Base-by-base conservation (phyloP, 495 filamentous ascomycete genomes). In the Podospora australis region DNA sequence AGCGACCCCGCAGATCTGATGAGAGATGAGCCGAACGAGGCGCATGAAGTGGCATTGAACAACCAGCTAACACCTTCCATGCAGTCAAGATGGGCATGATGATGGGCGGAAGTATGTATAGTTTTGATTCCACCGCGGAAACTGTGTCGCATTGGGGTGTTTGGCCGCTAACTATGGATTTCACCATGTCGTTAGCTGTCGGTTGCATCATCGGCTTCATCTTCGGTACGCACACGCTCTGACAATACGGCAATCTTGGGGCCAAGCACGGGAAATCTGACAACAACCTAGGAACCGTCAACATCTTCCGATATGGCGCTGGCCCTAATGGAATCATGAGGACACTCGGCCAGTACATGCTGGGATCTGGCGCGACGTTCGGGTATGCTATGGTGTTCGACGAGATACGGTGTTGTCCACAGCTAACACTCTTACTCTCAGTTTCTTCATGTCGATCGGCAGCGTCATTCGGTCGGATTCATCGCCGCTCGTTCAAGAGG, bases 391-490 rank as follows among this genome's bases (percentile, higher is more conserved):
- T 29, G 35, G 44, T 17, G 44, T 5, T n/a, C 14, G 29, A 46
- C 11, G 17, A 2, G 29, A 35, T 20, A 48, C 44, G 11, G 22
- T 39, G 24, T 14, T 9, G 13, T 8, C 22, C 8, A 4, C 24
- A 4, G 44, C 32, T 47, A 17, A 36, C 22, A 19, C 5, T 10
- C 13, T 21, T 20, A 6, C 10, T 17, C 1, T 51, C 45, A 98
- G 92, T 17, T 95, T 96, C 68, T 98, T 98, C 78, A 98, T 98
- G 92, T 90, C 86, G 29, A 96, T 98, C 59, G 92, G 92, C 52
- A 95, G 87, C 55, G 89, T 91, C 16, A 96, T 98, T 58, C 84
- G 92, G 62, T 86, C 89, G 14, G 90, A 96, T 56, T 66, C 71
- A 42, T 83, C 83, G 0, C 78, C 80, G 5, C 73, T 80, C 29